Evolutionary conservation across 495 filamentous ascomycete genomes (phyloP), one percentile per base, ranked within the genome.

Genomic region (Neurospora sp.): DNA sequence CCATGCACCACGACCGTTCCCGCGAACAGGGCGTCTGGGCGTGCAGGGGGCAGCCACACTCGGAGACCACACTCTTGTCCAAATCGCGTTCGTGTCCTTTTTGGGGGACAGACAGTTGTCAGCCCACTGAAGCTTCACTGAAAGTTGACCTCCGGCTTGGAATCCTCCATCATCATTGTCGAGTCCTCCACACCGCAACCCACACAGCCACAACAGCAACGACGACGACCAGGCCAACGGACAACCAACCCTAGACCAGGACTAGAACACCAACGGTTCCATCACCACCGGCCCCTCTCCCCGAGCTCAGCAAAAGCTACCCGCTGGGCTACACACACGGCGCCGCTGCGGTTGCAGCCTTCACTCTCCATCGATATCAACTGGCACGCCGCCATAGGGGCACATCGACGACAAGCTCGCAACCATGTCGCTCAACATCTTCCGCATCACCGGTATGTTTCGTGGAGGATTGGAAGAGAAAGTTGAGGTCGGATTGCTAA

Each of bases 341-440:
- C 35, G 78, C 79, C 79, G 75, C 78, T 75, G 61, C 71, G 18
- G 41, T 65, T 35, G 70, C 70, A 65, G 70, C 70, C 35, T 65
- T 27, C 1, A 22, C 22, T 27, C 44, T 65, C 31, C 7, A 22
- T 31, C 20, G 39, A 38, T 39, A n/a, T 27, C n/a, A 39, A 22
- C 12, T 53, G 44, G 48, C 38, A 31, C 48, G 72, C 40, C 27
- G 38, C 41, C 59, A 22, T 35, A n/a, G 61, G 71, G 61, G 20
- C 38, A 72, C 38, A 14, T 35, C 71, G 1, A 61, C 69, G 27
- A 39, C 69, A 18, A 53, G 38, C 22, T 38, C 76, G 70, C 73
- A 84, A 73, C 74, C 27, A 95, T 96, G 94, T 22, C 77, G 80
- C 78, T 85, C 73, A 97, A 97, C 85, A 82, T 97, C 83, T 97